These are phyloP conservation scores for Russula emetica DNA, from an alignment of 768 basidiomycete genomes.

Conservation along the genomic window DNA sequence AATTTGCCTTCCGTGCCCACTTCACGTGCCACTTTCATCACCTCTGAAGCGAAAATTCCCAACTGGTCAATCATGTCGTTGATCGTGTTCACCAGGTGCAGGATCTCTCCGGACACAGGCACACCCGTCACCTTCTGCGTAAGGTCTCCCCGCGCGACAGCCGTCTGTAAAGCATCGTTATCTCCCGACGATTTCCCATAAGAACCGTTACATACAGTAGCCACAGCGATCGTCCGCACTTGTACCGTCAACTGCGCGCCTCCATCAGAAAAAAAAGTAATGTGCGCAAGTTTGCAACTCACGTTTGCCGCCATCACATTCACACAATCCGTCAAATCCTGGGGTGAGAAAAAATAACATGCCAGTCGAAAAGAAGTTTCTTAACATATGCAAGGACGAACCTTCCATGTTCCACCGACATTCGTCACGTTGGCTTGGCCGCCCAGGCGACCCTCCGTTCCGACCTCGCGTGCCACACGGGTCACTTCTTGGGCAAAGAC, in stretches of 20 bases:
- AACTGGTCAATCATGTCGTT: slow-evolving; percentile 78
- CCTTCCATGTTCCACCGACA: slow-evolving; percentile 96
- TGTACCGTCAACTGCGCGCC: slow-evolving; percentile 71
- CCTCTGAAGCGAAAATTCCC: slow-evolving; percentile 70
- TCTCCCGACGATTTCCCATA: background rate
- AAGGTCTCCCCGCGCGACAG: slow-evolving; percentile 90
- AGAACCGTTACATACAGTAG: slow-evolving; percentile 56
- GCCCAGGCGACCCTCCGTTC: slow-evolving; percentile 92
- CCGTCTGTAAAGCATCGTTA: slow-evolving; percentile 47
- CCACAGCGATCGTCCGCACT: slow-evolving; percentile 90
- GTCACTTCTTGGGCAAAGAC: slow-evolving; percentile 82
- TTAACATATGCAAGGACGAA: slow-evolving; percentile 20
- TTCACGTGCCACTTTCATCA: slow-evolving; percentile 94
- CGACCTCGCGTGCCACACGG: slow-evolving; percentile 92
- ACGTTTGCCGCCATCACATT: slow-evolving; percentile 95
- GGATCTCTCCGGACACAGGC: slow-evolving; percentile 91
- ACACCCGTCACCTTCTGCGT: slow-evolving; percentile 92
- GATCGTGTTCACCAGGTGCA: slow-evolving; percentile 95
- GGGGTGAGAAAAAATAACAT: slow-evolving; percentile 24
- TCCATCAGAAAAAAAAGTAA: slow-evolving; percentile 1
- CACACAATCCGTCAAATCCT: slow-evolving; percentile 91
- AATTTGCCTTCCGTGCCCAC: slow-evolving; percentile 99
- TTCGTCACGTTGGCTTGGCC: slow-evolving; percentile 92
- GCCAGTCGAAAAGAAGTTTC: background rate
- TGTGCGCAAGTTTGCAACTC: slow-evolving; percentile 32